Base-by-base conservation (phyloP, 305 asterid genomes). In the Fraxinus paxiana region DNA sequence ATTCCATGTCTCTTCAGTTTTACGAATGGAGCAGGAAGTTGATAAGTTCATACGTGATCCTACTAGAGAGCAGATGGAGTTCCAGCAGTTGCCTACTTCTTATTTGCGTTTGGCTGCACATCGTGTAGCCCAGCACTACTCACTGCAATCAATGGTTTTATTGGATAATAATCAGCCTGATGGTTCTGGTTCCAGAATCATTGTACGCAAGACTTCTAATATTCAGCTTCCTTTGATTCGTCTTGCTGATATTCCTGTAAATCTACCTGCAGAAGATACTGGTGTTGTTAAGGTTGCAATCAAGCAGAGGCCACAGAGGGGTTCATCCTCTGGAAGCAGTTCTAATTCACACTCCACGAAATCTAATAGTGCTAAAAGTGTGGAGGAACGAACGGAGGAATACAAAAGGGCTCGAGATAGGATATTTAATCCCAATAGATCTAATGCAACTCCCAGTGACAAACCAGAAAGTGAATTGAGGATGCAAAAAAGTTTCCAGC, bases 31-130 rank as follows among this genome's bases (percentile, higher is more conserved):
- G 96, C 97, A 93, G 89, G 98, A 95, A 75, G 89, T 95, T 65
- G 97, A 91, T 85, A 95, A 90, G 89, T 95, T 95, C 85, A 87
- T 93, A 17, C 87, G 91, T 35, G 97, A 93, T 88, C 97, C 94
- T 71, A 88, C 88, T 8, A 88, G 97, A 85, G 97, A 93, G 54
- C 97, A 93, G 80, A 91, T 96, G 98, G 99, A 96, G 84, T 96
- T 96, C 85, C 94, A 93, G 75, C 97, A 93, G 87, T 90, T 96
- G 82, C 99, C 99, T 63, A 96, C 98, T 84, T 96, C 99, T 56
- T 96, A 96, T 87, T 87, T 94, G 83, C 94, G 99, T 2, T 87
- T 96, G 90, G 98, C 99, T 80, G 99, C 99, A 77, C 99, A 96
- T 88, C 98, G 99, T 67, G 97, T 96, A 59, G 98, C 99, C 22